Conservation (phyloP, 495 filamentous ascomycete species). For the Penicillium angulare region DNA sequence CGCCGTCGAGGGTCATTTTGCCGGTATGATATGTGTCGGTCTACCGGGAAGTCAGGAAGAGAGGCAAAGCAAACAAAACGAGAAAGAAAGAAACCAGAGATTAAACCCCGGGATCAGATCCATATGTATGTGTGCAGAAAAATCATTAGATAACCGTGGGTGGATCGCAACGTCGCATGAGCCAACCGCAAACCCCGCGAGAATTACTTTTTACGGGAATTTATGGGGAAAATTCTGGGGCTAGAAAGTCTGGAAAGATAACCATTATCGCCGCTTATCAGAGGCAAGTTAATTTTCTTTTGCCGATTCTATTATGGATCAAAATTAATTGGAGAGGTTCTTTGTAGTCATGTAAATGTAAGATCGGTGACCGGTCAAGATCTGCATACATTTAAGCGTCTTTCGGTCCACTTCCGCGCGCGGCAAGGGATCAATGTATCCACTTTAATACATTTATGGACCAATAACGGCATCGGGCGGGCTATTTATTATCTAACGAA, state of each 20-base stretch:
- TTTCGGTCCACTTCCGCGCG: conserved; percentile 10
- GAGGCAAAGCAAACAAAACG: background rate
- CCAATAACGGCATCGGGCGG: conserved; percentile 14
- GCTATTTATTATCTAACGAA: conserved; percentile 22
- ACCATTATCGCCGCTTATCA: conserved; percentile 12
- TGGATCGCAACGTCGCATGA: conserved; percentile 18
- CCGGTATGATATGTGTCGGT: background rate
- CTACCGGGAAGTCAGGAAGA: background rate
- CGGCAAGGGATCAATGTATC: background rate
- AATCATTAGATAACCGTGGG: conserved; percentile 9
- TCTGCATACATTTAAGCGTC: conserved; percentile 22
- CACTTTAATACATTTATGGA: background rate
- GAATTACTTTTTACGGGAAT: conserved; percentile 7
- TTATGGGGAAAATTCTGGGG: conserved; percentile 21
- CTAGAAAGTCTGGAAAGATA: conserved; percentile 13
- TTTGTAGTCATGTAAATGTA: conserved; percentile 8
- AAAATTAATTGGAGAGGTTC: conserved; percentile 7
- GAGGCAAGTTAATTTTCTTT: conserved; percentile 8
- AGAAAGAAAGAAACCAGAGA: background rate
- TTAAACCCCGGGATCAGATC: background rate
- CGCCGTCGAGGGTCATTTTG: conserved; percentile 20
- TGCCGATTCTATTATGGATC: conserved; percentile 12
- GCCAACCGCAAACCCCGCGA: conserved; percentile 23
- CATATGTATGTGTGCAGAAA: conserved; percentile 22
- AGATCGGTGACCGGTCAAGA: conserved; percentile 4